Evolutionary conservation across 169 alveolate genomes (phyloP).

Genomic region (Cystoisospora suis): DNA sequence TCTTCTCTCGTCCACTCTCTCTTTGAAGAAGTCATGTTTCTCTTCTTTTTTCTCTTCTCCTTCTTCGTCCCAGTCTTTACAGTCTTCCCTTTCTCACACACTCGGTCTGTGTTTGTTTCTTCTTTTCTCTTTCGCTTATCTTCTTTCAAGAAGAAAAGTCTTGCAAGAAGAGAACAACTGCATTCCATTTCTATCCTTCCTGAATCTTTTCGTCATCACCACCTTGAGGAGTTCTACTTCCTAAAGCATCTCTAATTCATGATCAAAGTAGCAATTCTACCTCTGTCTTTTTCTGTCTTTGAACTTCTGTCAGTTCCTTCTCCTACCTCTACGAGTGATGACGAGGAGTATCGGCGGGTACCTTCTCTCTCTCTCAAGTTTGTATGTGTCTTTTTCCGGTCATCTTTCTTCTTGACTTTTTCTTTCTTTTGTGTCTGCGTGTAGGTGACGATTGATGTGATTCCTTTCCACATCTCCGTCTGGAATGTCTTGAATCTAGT

Average conservation of each 20-base stretch:
- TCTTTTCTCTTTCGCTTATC: background rate
- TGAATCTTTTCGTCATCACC: too few species aligned
- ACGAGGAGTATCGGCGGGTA: too few species aligned
- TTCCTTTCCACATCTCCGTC: background rate
- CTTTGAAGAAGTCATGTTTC: background rate
- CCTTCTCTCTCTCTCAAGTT: too few species aligned
- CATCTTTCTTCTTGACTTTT: too few species aligned
- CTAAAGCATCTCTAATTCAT: too few species aligned
- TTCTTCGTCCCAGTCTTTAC: background rate
- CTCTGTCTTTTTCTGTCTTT: background rate
- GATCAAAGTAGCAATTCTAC: too few species aligned
- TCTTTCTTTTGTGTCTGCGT: background rate
- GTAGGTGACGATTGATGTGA: background rate
- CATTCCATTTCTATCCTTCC: too few species aligned
- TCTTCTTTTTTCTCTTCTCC: background rate
- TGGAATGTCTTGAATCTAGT: conserved; percentile 11
- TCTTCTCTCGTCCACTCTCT: background rate
- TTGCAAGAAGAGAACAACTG: too few species aligned
- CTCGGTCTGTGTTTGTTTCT: background rate
- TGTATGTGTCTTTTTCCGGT: too few species aligned
- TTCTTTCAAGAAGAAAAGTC: too few species aligned
- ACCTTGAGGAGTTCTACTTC: too few species aligned
- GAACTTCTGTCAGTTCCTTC: background rate
- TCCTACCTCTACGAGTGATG: background rate
- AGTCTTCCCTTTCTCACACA: background rate